Evolutionary conservation across 139 green algal species (phyloP).

Genomic region (Trebouxia sp.): DNA sequence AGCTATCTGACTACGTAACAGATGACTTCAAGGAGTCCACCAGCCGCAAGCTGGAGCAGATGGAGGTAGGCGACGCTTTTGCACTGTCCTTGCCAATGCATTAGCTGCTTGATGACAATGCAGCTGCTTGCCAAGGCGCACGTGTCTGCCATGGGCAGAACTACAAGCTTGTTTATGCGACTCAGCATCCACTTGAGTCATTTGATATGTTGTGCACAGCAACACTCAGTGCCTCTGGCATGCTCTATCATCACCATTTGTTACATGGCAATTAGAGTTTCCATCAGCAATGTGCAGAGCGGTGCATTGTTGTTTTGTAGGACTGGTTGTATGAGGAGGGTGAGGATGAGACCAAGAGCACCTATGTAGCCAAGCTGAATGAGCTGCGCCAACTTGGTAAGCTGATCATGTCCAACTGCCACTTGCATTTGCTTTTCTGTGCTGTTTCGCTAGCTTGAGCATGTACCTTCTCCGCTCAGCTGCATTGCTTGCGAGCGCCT

Average conservation of each 20-base stretch:
- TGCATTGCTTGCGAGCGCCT: not conserved
- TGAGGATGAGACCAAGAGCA: constrained; percentile 91
- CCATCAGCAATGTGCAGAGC: too few relatives aligned
- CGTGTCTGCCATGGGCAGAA: too few relatives aligned
- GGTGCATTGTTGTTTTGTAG: constrained; percentile 50
- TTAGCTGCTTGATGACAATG: too few relatives aligned
- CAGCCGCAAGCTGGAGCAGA: constrained; percentile 58
- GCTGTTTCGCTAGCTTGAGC: not conserved
- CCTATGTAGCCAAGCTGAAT: constrained; percentile 90
- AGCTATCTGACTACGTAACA: constrained; percentile 64
- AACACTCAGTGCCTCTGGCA: too few relatives aligned
- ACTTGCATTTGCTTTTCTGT: too few relatives aligned
- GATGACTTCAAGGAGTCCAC: constrained; percentile 68
- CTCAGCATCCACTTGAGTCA: not conserved
- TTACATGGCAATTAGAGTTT: too few relatives aligned
- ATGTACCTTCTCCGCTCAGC: not conserved
- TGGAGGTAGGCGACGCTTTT: constrained; percentile 40
- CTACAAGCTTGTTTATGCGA: too few relatives aligned
- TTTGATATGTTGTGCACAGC: not conserved
- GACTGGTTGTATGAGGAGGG: constrained; percentile 99
- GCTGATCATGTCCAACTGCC: too few relatives aligned
- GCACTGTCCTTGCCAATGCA: too few relatives aligned
- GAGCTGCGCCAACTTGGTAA: constrained; percentile 66
- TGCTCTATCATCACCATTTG: too few relatives aligned
- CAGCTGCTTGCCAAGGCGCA: too few relatives aligned